Evolutionary conservation across 331 rosid genomes (phyloP).

Genomic region (Malus hybrid): DNA sequence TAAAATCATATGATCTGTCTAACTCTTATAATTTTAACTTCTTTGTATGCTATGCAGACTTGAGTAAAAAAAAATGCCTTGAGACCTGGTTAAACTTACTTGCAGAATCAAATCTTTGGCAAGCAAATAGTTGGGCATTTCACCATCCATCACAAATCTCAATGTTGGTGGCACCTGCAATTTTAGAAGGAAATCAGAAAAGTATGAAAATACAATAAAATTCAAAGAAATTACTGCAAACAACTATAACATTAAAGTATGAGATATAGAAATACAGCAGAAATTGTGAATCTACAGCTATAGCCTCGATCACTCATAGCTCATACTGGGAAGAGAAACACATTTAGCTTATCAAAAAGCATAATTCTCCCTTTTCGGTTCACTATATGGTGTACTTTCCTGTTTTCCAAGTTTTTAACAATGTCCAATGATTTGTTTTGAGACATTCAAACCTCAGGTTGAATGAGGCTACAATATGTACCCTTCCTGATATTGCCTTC

Average conservation of each 20-base stretch:
- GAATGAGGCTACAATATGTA: background rate
- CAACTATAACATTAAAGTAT: background rate
- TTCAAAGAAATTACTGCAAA: background rate
- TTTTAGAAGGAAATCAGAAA: slow-evolving; percentile 1
- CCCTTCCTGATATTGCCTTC: too few species aligned
- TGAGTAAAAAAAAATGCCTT: background rate
- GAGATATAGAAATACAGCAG: background rate
- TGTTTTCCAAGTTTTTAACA: background rate
- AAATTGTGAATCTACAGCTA: background rate
- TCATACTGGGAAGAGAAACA: background rate
- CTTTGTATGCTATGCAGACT: background rate
- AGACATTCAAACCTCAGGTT: background rate
- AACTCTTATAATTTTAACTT: background rate
- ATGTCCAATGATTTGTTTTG: background rate
- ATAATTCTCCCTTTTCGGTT: background rate
- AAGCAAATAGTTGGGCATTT: slow-evolving; percentile 89
- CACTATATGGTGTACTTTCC: background rate
- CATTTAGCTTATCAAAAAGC: background rate
- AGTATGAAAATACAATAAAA: background rate
- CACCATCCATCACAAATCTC: slow-evolving; percentile 89
- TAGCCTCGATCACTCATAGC: background rate
- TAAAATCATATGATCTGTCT: background rate
- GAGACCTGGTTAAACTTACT: slow-evolving; percentile 40
- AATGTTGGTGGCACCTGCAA: slow-evolving; percentile 89
- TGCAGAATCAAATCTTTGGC: slow-evolving; percentile 95